Percentiles rank a stretch among this genome's conserved stretches.
Conservation (phyloP, 2,329 filamentous ascomycete genomes). For the Fusarium citri region DNA sequence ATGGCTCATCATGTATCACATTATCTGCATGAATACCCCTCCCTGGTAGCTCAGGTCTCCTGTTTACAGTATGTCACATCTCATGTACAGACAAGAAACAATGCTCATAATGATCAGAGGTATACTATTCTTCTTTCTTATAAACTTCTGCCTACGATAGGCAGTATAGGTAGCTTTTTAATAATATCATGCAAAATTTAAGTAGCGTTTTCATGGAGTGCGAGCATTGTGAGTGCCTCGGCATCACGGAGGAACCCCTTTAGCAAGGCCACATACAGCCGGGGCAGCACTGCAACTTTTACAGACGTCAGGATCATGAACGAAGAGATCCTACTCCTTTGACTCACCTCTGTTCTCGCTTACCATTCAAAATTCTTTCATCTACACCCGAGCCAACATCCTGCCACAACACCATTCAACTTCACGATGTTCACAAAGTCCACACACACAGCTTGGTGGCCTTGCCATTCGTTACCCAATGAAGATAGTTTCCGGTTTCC, state of each 20-base stretch:
- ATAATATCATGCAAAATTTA: background rate
- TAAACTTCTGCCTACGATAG: background rate
- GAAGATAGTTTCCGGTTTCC: constrained; percentile 41
- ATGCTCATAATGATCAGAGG: background rate
- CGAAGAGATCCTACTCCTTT: constrained; percentile 1
- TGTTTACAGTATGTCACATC: background rate
- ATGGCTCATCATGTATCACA: constrained; percentile 8
- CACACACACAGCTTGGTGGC: constrained; percentile 30
- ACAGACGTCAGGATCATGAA: background rate
- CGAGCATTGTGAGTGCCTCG: constrained; percentile 2
- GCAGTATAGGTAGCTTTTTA: background rate
- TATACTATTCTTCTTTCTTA: background rate
- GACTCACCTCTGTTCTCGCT: constrained; percentile 18
- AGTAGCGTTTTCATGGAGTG: background rate
- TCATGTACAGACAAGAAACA: background rate
- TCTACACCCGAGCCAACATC: constrained; percentile 12
- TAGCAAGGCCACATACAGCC: background rate
- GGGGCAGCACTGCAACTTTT: constrained; percentile 4
- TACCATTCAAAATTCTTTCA: constrained; percentile 6
- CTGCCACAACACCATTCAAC: constrained; percentile 12
- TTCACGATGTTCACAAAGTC: constrained; percentile 14
- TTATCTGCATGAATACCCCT: background rate
- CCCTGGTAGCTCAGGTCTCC: background rate
- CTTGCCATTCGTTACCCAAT: constrained; percentile 43
- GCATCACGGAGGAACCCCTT: constrained; percentile 12